These are phyloP conservation scores for Capsella rubella DNA, from an alignment of 441 rosid species.

Conservation along the genomic window DNA sequence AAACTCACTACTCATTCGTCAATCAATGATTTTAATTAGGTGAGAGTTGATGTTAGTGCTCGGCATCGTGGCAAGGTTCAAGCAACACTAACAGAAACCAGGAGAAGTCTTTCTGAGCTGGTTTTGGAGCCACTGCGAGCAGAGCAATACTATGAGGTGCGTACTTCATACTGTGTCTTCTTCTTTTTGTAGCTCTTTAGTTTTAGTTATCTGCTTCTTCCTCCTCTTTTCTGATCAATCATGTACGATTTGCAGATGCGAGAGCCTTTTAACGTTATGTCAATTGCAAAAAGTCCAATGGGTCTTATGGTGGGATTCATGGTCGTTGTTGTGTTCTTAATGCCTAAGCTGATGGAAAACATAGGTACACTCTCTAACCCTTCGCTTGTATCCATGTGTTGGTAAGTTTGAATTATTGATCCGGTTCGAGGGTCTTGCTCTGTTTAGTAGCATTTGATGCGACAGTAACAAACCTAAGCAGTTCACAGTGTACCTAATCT, in stretches of 20 bases:
- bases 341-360: slow-evolving; percentile 97
- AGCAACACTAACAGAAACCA: slow-evolving; percentile 93
- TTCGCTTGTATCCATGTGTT: slow-evolving; percentile 17
- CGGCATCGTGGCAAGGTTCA: slow-evolving; percentile 95
- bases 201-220: slow-evolving; percentile 19
- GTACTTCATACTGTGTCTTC: slow-evolving; percentile 17
- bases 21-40: slow-evolving; percentile 52
- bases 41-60: slow-evolving; percentile 97
- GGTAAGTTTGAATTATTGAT: neutral
- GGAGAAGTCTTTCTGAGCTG: slow-evolving; percentile 86
- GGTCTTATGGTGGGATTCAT: slow-evolving; percentile 98
- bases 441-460: slow-evolving; percentile 10
- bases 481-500: slow-evolving; percentile 5
- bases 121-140: slow-evolving; percentile 84
- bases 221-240: slow-evolving; percentile 26
- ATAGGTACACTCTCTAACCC: slow-evolving; percentile 65
- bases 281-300: slow-evolving; percentile 94
- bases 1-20: slow-evolving; percentile 21
- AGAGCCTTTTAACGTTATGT: slow-evolving; percentile 89
- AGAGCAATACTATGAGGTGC: slow-evolving; percentile 92
- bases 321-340: slow-evolving; percentile 85
- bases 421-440: neutral
- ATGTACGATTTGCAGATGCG: slow-evolving; percentile 65
- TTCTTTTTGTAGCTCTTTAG: neutral
- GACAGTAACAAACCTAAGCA: neutral